Conservation (phyloP, 495 filamentous ascomycete species). For the Penicillium psychrofluorescens region DNA sequence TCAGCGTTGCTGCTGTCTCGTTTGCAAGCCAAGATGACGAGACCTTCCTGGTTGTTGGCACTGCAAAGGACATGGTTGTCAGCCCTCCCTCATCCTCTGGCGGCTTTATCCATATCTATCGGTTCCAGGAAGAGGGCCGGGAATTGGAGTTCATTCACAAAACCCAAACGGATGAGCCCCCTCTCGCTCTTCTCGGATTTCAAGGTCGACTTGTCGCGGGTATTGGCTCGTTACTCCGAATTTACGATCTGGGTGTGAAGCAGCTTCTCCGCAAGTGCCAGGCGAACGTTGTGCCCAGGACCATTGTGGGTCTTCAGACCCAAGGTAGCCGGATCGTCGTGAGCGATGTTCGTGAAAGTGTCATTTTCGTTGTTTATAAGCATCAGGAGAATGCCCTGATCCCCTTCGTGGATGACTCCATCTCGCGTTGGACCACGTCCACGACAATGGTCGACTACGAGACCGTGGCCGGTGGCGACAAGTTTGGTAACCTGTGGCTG, state of each 20-base stretch:
- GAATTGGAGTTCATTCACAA: slow-evolving; percentile 94
- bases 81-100: slow-evolving; percentile 65
- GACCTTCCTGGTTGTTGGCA: slow-evolving; percentile 85
- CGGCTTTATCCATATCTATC: slow-evolving; percentile 89
- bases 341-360: slow-evolving; percentile 82
- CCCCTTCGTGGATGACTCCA: slow-evolving; percentile 82
- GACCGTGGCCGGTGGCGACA: slow-evolving; percentile 90
- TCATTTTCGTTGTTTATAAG: slow-evolving; percentile 91
- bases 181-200: slow-evolving; percentile 82
- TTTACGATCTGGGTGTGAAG: slow-evolving; percentile 87
- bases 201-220: slow-evolving; percentile 85
- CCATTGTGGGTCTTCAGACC: slow-evolving; percentile 81
- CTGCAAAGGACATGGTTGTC: slow-evolving; percentile 79
- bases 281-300: slow-evolving; percentile 67
- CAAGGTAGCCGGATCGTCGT: slow-evolving; percentile 89
- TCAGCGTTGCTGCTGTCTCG: slow-evolving; percentile 73
- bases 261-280: slow-evolving; percentile 90
- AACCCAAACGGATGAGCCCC: slow-evolving; percentile 81
- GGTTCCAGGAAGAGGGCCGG: slow-evolving; percentile 77
- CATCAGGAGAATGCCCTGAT: slow-evolving; percentile 84
- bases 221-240: slow-evolving; percentile 69
- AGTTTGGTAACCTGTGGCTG: slow-evolving; percentile 95
- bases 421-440: slow-evolving; percentile 81
- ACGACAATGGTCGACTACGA: slow-evolving; percentile 96
- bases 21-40: slow-evolving; percentile 87